phyloP scores from a whole-genome alignment of 169 alveolate genomes.

The Perkinsus olseni region DNA sequence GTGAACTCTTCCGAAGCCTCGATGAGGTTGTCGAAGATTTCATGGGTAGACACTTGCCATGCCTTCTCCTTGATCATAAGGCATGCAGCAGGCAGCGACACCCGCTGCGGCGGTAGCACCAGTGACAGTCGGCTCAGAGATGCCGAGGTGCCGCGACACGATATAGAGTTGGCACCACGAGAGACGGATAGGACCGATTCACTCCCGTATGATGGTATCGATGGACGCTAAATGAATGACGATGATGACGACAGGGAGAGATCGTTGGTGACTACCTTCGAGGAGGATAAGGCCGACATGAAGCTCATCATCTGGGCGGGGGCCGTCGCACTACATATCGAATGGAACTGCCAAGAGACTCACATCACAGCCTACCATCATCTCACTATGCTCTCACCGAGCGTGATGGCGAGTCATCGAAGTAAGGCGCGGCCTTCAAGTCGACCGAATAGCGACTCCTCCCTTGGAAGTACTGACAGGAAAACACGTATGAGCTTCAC shows the following conservation, averaged over 20 bases:
- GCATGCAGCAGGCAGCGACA: not conserved
- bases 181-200: not conserved
- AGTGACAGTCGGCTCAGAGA: not conserved
- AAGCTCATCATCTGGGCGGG: not conserved
- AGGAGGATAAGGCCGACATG: not conserved
- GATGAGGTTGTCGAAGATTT: not conserved
- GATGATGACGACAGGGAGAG: not conserved
- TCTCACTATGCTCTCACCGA: not conserved
- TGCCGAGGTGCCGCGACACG: not conserved
- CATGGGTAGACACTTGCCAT: not conserved
- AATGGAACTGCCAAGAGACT: not conserved
- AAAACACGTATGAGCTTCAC: not conserved
- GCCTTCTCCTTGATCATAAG: not conserved
- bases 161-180: not conserved
- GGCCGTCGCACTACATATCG: not conserved
- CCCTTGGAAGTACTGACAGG: not conserved
- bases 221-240: not conserved
- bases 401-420: not conserved
- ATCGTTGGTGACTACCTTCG: not conserved
- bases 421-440: not conserved
- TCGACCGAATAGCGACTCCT: not conserved
- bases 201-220: not conserved
- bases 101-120: not conserved
- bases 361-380: not conserved
- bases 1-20: not conserved